A percentile compares a stretch with the other conserved stretches of the same genome.
phyloP scores from a whole-genome alignment of 208 protist species.

The Leptomonas pyrrhocoris region DNA sequence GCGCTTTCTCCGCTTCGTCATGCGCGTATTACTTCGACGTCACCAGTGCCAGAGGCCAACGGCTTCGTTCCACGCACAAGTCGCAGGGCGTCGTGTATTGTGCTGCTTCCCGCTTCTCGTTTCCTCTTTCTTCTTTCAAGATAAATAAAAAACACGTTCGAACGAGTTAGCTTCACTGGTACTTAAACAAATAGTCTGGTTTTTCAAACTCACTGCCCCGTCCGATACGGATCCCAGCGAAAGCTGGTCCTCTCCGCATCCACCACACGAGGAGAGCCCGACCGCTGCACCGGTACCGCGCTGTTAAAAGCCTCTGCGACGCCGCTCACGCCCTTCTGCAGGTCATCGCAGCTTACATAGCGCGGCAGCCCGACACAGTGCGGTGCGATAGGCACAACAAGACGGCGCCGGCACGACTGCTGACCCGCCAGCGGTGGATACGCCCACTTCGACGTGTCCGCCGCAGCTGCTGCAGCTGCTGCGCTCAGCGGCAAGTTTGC shows the following conservation, averaged over 20 bases:
- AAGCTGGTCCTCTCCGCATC: constrained; percentile 3
- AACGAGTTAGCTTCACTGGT: no score
- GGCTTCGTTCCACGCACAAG: no score
- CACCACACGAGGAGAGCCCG: constrained; percentile 8
- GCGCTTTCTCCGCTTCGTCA: no score
- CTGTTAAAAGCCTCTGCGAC: no score
- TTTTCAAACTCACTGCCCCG: not conserved
- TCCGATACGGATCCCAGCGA: constrained; percentile 22
- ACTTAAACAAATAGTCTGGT: no score
- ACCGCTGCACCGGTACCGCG: constrained; percentile 4
- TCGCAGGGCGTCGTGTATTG: no score
- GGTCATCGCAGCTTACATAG: not conserved
- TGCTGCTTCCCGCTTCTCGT: no score
- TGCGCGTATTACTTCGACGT: no score
- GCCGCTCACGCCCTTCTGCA: not conserved
- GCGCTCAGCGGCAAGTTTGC: not conserved
- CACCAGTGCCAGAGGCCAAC: no score
- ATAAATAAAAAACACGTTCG: no score
- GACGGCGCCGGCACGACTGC: not conserved
- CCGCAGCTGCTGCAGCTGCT: no score
- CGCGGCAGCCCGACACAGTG: not conserved
- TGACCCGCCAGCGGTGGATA: constrained; percentile 9
- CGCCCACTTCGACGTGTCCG: not conserved
- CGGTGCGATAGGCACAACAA: constrained; percentile 14
- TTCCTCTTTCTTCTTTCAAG: no score